A percentile compares a stretch with the other conserved stretches of the same genome.
Evolutionary conservation across 2,329 filamentous ascomycete species (phyloP).

Genomic region (Colletotrichum sidae): DNA sequence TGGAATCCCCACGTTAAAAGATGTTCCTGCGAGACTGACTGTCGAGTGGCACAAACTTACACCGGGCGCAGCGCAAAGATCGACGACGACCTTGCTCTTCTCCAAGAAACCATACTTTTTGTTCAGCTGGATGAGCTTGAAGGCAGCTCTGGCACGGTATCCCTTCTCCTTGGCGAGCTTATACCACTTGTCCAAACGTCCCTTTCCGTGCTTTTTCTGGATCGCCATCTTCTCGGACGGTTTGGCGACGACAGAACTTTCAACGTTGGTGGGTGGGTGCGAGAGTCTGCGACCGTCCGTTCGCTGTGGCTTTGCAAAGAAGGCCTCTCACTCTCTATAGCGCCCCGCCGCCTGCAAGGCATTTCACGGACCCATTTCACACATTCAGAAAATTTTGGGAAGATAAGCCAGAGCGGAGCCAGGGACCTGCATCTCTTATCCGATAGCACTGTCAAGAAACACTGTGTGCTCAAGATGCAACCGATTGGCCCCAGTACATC

Average conservation of each 20-base stretch:
- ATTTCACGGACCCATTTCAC: constrained; percentile 31
- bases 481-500: constrained; percentile 3
- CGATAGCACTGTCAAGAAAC: too few species aligned
- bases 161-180: constrained; percentile 98
- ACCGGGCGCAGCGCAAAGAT: constrained; percentile 97
- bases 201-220: constrained; percentile 99
- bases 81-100: constrained; percentile 94
- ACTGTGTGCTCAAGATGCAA: too few species aligned
- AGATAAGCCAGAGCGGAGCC: too few species aligned
- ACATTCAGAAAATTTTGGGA: constrained; percentile 30
- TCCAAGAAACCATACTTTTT: constrained; percentile 99
- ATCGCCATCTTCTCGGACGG: constrained; percentile 77
- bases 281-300: constrained; percentile 21
- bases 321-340: not conserved
- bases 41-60: constrained; percentile 59
- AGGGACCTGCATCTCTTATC: too few species aligned
- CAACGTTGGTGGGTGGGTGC: not conserved
- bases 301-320: constrained; percentile 15
- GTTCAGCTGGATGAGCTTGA: constrained; percentile 98
- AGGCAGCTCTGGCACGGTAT: constrained; percentile 93
- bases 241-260: constrained; percentile 14
- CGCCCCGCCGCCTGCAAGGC: constrained; percentile 24
- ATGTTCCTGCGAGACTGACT: not conserved
- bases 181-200: constrained; percentile 99
- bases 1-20: constrained; percentile 44